Conservation (phyloP, 2,329 filamentous ascomycete genomes). For the Hypoxylon sp. region DNA sequence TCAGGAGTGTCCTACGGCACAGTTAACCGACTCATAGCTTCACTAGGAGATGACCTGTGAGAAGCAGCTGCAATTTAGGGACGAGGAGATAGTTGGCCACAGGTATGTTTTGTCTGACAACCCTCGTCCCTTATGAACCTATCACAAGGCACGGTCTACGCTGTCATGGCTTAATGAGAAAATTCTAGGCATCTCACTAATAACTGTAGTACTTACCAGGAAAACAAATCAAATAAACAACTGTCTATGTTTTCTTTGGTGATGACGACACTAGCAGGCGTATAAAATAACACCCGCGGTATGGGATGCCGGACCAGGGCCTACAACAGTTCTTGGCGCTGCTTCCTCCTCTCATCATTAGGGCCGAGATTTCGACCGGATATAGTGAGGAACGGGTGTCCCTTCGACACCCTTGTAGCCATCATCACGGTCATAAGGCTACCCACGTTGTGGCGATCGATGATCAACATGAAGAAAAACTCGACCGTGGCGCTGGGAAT, state of each 20-base stretch:
- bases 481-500: slow-evolving; percentile 1
- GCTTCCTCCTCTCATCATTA: slow-evolving; percentile 42
- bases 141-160: slow-evolving; percentile 20
- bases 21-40: slow-evolving; percentile 32
- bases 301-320: slow-evolving; percentile 39
- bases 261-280: slow-evolving; percentile 42
- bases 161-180: slow-evolving; percentile 19
- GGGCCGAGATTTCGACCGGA: slow-evolving; percentile 46
- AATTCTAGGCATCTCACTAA: slow-evolving; percentile 26
- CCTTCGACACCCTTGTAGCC: slow-evolving; percentile 30
- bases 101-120: slow-evolving; percentile 24
- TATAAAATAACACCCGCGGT: slow-evolving; percentile 24
- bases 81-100: slow-evolving; percentile 27
- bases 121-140: slow-evolving; percentile 6
- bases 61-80: slow-evolving; percentile 31
- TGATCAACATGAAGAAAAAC: slow-evolving; percentile 8
- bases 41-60: slow-evolving; percentile 7
- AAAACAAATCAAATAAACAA: slow-evolving; percentile 30
- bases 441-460: slow-evolving; percentile 21
- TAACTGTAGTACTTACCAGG: slow-evolving; percentile 12
- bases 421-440: slow-evolving; percentile 33
- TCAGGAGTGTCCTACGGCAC: slow-evolving; percentile 28
- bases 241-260: slow-evolving; percentile 23
- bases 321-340: slow-evolving; percentile 40
- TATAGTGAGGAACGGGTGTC: slow-evolving; percentile 41